Base-by-base conservation (phyloP, 805 yeast genomes). In the Torulaspora delbrueckii region DNA sequence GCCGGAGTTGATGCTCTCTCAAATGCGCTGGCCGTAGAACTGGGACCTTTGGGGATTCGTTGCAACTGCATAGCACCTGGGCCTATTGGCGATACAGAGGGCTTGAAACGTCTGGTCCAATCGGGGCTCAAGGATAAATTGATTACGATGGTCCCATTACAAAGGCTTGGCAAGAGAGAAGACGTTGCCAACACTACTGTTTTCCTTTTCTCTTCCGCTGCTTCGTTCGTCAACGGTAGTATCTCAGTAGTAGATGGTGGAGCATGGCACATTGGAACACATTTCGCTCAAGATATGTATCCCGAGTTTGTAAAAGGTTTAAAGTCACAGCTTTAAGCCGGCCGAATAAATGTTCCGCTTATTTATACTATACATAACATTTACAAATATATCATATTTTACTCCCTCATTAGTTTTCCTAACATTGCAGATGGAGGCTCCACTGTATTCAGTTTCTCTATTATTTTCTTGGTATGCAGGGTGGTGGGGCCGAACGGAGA, bases 1-100 rank as follows among this genome's bases (percentile, higher is more conserved):
- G 96, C 97, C 1, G 98, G 96, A 22, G 76, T 91, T 34, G 98
- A 91, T 63, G 95, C 96, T 3, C 71, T 90, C 30, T 79, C 87
- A 23, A 81, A 84, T 53, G 83, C 89, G 1, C 67, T 90, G 48
- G 95, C 96, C 1, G 93, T 89, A 5, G 98, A 90, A 67, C 72
- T 87, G 44, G 97, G 97, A 1, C 96, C 96, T 2, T 62, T 86
- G 45, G 97, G 97, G 4, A 76, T 90, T 36, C 76, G 93, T 46
- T 76, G 81, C 37, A 90, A 91, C 63, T 80, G 86, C 58, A 77
- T 90, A 55, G 96, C 96, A 2, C 98, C 98, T 0, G 97, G 98
- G 13, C 82, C 87, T 7, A 90, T 90, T 57, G 86, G 67, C 4
- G 85, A 80, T 18, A 91, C 97, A 5, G 97, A 90, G 66, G 97